A percentile compares a stretch with the other conserved stretches of the same genome.
Conservation (phyloP, 768 basidiomycete genomes). For the Kondoa subrosea region DNA sequence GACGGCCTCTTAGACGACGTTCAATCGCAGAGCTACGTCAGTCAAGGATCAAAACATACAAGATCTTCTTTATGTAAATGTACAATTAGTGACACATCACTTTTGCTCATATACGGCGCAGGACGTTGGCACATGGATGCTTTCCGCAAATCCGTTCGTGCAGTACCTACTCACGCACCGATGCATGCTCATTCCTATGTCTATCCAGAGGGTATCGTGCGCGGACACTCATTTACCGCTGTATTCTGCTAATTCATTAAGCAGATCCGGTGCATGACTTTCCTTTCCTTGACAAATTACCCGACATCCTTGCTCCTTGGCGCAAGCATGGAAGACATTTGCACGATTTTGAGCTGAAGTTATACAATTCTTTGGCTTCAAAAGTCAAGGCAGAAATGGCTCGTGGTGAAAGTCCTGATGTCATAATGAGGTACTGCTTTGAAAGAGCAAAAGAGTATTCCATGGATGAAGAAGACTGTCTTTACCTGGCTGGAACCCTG, state of each 20-base stretch:
- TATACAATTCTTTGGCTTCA: constrained; percentile 5
- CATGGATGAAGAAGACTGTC: background rate
- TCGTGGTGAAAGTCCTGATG: constrained; percentile 8
- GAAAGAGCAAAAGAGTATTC: constrained; percentile 2
- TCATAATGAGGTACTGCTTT: constrained; percentile 5
- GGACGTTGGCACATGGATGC: constrained; percentile 10
- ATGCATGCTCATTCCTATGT: no score
- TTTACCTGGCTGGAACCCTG: background rate
- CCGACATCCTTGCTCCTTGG: constrained; percentile 1
- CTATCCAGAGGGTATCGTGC: no score
- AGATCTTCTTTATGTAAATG: constrained; percentile 11
- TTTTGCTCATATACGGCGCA: no score
- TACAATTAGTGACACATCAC: no score
- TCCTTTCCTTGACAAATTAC: constrained; percentile 1
- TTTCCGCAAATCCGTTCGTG: constrained; percentile 4
- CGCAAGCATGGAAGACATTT: background rate
- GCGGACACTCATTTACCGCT: no score
- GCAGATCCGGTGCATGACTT: constrained; percentile 11
- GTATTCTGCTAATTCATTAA: no score
- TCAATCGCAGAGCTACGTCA: constrained; percentile 6
- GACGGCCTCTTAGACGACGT: background rate
- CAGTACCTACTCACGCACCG: no score
- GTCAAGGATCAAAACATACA: constrained; percentile 12
- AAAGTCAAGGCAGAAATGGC: constrained; percentile 7
- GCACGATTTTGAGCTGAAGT: constrained; percentile 5